phyloP scores from a whole-genome alignment of 495 filamentous ascomycete genomes.

The Talaromyces ruber region DNA sequence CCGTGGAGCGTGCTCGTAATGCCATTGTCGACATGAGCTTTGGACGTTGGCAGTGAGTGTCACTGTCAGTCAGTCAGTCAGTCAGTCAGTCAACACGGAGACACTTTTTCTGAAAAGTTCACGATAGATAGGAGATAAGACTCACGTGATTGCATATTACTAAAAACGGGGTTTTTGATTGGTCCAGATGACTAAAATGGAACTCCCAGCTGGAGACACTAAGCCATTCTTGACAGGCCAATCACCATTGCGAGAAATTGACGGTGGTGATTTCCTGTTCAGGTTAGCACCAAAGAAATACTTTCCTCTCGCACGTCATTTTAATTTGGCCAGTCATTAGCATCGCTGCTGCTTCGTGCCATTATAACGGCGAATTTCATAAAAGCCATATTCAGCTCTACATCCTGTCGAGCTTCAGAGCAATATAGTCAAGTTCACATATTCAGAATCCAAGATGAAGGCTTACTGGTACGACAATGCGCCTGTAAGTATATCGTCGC shows the following conservation, averaged over 20 bases:
- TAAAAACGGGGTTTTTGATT: not conserved
- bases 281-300: not conserved
- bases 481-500: slow-evolving; percentile 46
- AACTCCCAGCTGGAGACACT: not conserved
- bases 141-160: not conserved
- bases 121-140: not conserved
- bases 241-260: not conserved
- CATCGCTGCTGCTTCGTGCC: not conserved
- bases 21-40: slow-evolving; percentile 18
- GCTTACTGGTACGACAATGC: slow-evolving; percentile 79
- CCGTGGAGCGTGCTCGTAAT: slow-evolving; percentile 22
- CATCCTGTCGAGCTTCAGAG: no score
- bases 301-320: not conserved
- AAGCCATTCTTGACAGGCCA: not conserved
- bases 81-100: not conserved
- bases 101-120: not conserved
- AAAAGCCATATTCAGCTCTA: not conserved
- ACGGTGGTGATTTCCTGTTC: not conserved
- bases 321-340: not conserved
- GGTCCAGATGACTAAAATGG: not conserved
- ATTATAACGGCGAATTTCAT: not conserved
- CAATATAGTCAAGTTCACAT: not conserved
- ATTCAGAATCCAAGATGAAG: slow-evolving; percentile 53
- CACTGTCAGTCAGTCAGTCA: no score
- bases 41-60: not conserved